These are phyloP conservation scores for Plantago elongata DNA, from an alignment of 257 asterid genomes.

Conservation along the genomic window DNA sequence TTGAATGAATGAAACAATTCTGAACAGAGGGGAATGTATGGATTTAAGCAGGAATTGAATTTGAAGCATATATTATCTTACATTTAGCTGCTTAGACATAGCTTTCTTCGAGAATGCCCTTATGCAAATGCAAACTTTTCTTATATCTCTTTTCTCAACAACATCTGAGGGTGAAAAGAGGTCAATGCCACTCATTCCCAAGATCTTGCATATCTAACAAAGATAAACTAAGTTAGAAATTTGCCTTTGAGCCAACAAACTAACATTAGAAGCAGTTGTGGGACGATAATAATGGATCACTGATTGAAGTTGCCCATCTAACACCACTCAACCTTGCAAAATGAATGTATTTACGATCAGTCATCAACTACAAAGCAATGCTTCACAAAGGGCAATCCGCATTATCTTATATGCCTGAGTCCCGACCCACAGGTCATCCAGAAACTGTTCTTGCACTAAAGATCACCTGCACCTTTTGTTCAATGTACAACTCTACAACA, in stretches of 20 bases:
- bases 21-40: background rate
- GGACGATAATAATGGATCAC: too few relatives aligned
- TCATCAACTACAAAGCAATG: too few relatives aligned
- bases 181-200: slow-evolving; percentile 89
- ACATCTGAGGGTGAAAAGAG: slow-evolving; percentile 95
- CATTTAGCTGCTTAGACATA: slow-evolving; percentile 69
- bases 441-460: too few relatives aligned
- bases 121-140: slow-evolving; percentile 89
- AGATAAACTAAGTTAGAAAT: slow-evolving; percentile 7
- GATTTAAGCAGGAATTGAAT: slow-evolving; percentile 7
- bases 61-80: slow-evolving; percentile 25
- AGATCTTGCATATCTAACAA: slow-evolving; percentile 63
- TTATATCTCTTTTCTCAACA: slow-evolving; percentile 66
- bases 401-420: too few relatives aligned
- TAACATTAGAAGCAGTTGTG: background rate
- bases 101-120: slow-evolving; percentile 82
- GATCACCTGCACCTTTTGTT: too few relatives aligned
- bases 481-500: too few relatives aligned
- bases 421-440: too few relatives aligned
- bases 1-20: background rate
- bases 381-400: too few relatives aligned
- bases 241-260: background rate
- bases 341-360: too few relatives aligned
- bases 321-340: too few relatives aligned
- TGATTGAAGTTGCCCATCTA: too few relatives aligned